These are phyloP conservation scores for Colletotrichum salicis DNA, from an alignment of 2,329 filamentous ascomycete species.

Conservation along the genomic window DNA sequence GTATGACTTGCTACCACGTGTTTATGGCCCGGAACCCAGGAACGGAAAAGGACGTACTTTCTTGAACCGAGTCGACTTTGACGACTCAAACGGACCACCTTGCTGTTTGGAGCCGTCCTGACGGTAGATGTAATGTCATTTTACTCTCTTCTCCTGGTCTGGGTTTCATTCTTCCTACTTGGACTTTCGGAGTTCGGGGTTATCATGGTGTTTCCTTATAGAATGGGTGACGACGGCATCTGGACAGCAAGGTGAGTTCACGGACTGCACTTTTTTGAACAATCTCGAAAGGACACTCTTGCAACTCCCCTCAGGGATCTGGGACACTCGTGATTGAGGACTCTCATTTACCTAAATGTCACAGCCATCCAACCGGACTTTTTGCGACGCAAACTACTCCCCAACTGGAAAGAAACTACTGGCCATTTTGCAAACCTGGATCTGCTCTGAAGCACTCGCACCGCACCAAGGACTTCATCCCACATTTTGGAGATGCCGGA, in stretches of 20 bases:
- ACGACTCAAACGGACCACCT: slow-evolving; percentile 25
- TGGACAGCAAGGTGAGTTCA: slow-evolving; percentile 37
- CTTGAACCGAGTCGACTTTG: slow-evolving; percentile 21
- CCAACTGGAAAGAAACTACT: slow-evolving; percentile 1
- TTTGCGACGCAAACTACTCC: neutral
- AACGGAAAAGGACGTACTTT: slow-evolving; percentile 30
- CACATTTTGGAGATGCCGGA: neutral
- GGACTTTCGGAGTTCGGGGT: slow-evolving; percentile 36
- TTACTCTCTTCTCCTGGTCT: slow-evolving; percentile 27
- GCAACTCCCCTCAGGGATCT: neutral
- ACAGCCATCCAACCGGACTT: slow-evolving; percentile 19
- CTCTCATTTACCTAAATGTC: slow-evolving; percentile 20
- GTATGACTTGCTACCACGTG: slow-evolving; percentile 27
- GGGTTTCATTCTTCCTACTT: slow-evolving; percentile 31
- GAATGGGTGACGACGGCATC: slow-evolving; percentile 33
- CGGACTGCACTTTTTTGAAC: slow-evolving; percentile 33
- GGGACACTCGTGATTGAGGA: neutral
- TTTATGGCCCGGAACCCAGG: slow-evolving; percentile 30
- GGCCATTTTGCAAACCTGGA: slow-evolving; percentile 1
- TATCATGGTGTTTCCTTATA: slow-evolving; percentile 30
- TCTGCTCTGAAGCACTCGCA: slow-evolving; percentile 3
- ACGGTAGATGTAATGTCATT: slow-evolving; percentile 33
- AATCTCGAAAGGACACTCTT: slow-evolving; percentile 1
- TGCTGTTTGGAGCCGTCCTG: slow-evolving; percentile 35
- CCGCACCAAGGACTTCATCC: slow-evolving; percentile 8